A percentile compares a stretch with the other conserved stretches of the same genome.
Conservation (phyloP, 768 basidiomycete species). For the Russula brevipes region DNA sequence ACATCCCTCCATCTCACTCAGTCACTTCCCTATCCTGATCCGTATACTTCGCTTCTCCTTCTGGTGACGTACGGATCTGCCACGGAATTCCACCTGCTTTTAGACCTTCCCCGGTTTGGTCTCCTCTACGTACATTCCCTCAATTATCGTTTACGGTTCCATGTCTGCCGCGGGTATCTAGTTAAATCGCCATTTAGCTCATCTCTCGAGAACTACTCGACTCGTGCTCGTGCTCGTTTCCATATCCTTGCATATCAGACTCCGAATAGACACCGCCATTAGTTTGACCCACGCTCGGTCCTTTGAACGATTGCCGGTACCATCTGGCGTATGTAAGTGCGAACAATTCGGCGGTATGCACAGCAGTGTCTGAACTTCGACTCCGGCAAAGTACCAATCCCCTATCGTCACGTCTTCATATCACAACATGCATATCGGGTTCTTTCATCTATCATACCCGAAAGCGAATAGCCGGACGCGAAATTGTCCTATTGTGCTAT, state of each 20-base stretch:
- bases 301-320: slow-evolving; percentile 5
- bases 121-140: no score
- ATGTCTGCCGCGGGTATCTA: no score
- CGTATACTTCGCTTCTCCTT: slow-evolving; percentile 1
- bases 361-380: not conserved
- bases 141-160: no score
- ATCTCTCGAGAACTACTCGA: no score
- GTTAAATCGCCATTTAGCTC: no score
- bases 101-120: no score
- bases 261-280: not conserved
- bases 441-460: not conserved
- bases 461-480: slow-evolving; percentile 15
- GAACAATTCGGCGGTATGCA: slow-evolving; percentile 13
- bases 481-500: slow-evolving; percentile 9
- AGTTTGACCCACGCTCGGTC: not conserved
- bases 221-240: no score
- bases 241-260: no score
- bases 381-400: not conserved
- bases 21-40: not conserved
- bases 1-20: not conserved
- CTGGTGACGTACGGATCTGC: not conserved
- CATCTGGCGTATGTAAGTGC: slow-evolving; percentile 4
- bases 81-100: not conserved
- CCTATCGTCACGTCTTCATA: not conserved
- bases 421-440: slow-evolving; percentile 2